Evolutionary conservation across 768 basidiomycete genomes (phyloP), one percentile per base, ranked within the genome.

Genomic region (Sporobolomyces roseus): DNA sequence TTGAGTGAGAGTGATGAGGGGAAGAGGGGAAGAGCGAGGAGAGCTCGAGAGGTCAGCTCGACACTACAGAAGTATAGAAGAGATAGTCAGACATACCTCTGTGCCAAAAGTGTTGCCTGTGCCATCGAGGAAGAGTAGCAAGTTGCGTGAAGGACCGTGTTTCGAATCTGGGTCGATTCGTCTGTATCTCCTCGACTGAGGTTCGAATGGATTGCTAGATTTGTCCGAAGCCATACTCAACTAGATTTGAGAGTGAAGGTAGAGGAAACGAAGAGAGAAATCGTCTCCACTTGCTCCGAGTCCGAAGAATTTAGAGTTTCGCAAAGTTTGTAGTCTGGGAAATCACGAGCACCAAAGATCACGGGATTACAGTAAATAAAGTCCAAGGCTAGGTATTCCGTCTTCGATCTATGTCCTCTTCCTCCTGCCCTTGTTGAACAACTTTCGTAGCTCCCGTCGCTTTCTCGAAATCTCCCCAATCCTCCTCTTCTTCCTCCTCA

Each of bases 401-500:
- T n/a, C n/a, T n/a, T n/a, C n/a, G n/a, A n/a, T n/a, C n/a, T n/a
- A n/a, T n/a, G n/a, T n/a, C n/a, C n/a, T n/a, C n/a, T n/a, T n/a
- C n/a, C n/a, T n/a, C n/a, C n/a, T n/a, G n/a, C n/a, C n/a, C n/a
- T n/a, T n/a, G n/a, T n/a, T n/a, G n/a, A n/a, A n/a, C n/a, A n/a
- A n/a, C n/a, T n/a, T n/a, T n/a, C n/a, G n/a, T n/a, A n/a, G n/a
- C n/a, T n/a, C n/a, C n/a, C n/a, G n/a, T n/a, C n/a, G 33, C 7
- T 49, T 36, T 53, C 43, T 66, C 61, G 27, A 74, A 74, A 17
- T 70, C 73, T 12, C 73, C 73, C 36, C 50, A 74, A 17, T 70
- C 71, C 2, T 72, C 71, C 2, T 61, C 61, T n/a, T 70, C 71
- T 4, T 68, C 66, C 4, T 46, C 61, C 17, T 36, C 51, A 13